Evolutionary conservation across 2,329 filamentous ascomycete species (phyloP).

Genomic region (Domatiomyces globalis): DNA sequence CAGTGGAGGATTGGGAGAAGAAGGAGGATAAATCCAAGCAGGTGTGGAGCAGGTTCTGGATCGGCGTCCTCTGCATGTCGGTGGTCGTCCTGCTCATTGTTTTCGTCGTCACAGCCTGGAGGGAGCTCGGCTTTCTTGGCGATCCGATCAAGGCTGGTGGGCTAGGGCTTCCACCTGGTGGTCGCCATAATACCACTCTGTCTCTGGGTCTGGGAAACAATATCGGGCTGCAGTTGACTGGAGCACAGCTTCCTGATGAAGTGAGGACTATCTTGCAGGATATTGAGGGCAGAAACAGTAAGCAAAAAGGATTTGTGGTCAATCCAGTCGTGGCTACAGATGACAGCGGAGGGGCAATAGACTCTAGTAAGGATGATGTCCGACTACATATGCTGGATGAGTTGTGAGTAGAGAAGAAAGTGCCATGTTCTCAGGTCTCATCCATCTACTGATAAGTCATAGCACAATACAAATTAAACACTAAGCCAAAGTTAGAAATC

Average conservation of each 20-base stretch:
- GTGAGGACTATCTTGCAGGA: conserved; percentile 5
- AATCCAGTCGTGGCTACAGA: neutral
- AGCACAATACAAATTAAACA: too few relatives aligned
- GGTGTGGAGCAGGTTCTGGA: conserved; percentile 9
- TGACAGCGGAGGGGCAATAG: neutral
- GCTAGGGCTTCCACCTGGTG: neutral
- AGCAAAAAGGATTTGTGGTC: conserved; percentile 1
- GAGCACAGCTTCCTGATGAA: conserved; percentile 8
- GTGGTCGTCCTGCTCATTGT: conserved; percentile 6
- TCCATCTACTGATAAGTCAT: too few relatives aligned
- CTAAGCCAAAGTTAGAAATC: too few relatives aligned
- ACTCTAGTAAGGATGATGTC: neutral
- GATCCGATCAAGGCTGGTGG: conserved; percentile 7
- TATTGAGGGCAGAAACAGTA: conserved; percentile 7
- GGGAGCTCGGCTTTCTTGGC: conserved; percentile 9
- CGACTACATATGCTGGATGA: neutral
- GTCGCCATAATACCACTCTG: neutral
- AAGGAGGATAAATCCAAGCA: conserved; percentile 24
- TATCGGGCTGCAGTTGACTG: conserved; percentile 4
- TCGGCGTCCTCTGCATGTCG: conserved; percentile 5
- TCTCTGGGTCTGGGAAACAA: conserved; percentile 23
- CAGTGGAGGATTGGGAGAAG: conserved; percentile 30
- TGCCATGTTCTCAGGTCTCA: too few relatives aligned
- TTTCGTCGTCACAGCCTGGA: conserved; percentile 5
- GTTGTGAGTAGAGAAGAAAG: neutral